Evolutionary conservation across 106 monocot species (phyloP), one percentile per base, ranked within the genome.

Genomic region (Dendrobium nobile): DNA sequence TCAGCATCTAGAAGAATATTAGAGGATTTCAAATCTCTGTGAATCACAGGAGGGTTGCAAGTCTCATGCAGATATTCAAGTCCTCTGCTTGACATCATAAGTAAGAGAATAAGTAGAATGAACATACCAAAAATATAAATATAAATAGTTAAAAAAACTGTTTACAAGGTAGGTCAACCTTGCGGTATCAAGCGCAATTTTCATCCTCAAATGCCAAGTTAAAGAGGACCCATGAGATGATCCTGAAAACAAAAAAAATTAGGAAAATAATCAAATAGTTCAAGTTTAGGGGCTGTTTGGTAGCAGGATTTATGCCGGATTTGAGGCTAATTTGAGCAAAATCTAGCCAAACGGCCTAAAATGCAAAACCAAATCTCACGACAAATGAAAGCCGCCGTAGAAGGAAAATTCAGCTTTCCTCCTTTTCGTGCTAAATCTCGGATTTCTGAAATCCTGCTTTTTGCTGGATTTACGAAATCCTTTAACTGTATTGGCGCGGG

Each of bases 11-110:
- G 81, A 86, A 99, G 99, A 61, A 99, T 95, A 79, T 99, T 95
- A 9, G 95, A 95, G 80, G 91, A 99, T 80, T 95, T 99, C 44
- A 99, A 84, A 86, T 95, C 99, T 86, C 95, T 93, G 79, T 93
- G 95, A 51, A 99, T 89, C 20, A 99, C 84, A 9, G 95, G 87
- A 4, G 95, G 93, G 28, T 73, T 85, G 80, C 93, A 91, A 58
- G 89, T 87, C 84, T 95, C 95, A 72, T 95, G 99, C 61, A 99
- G 93, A 89, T 90, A 95, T 72, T 99, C 95, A 45, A 99, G 81
- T 78, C 95, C 99, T 82, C 99, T 99, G 81, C 26, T 72, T 82
- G 5, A 56, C 77, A 81, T 54, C 6, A 75, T 51, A 27, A 40
- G 26, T 27, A 7, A 18, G 40, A 37, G 72, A 84, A 65, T 54